phyloP scores from a whole-genome alignment of 805 yeast species.

The Saccharomycopsis sp. region DNA sequence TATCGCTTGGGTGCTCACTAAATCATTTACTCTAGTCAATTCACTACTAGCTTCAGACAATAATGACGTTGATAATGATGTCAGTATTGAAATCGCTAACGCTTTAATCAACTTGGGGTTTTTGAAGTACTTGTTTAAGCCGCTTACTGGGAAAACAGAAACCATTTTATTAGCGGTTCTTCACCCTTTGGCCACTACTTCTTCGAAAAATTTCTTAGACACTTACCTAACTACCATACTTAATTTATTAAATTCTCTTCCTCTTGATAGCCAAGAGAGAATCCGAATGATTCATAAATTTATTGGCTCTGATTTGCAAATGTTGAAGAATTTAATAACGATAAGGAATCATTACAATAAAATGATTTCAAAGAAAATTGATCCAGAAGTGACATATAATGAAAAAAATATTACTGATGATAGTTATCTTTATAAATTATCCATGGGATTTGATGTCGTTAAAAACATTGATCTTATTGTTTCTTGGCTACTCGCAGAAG shows the following conservation, averaged over 20 bases:
- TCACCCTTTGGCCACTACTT: not conserved
- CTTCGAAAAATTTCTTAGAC: not conserved
- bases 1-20: not conserved
- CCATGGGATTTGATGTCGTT: slow-evolving; percentile 4
- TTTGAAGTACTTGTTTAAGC: slow-evolving; percentile 13
- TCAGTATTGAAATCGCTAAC: not conserved
- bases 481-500: slow-evolving; percentile 6
- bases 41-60: not conserved
- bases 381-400: not conserved
- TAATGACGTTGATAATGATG: not conserved
- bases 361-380: not conserved
- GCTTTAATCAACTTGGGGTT: slow-evolving; percentile 2
- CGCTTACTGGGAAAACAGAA: not conserved
- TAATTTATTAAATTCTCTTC: not conserved
- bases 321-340: not conserved
- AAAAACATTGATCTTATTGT: slow-evolving; percentile 2
- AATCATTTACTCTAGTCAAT: not conserved
- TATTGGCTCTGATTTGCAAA: not conserved
- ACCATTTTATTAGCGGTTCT: not conserved
- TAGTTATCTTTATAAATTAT: not conserved
- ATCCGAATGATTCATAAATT: not conserved
- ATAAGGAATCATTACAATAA: not conserved
- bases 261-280: slow-evolving; percentile 5
- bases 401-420: not conserved
- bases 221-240: not conserved